Conservation (phyloP, 495 filamentous ascomycete genomes). For the Oidiodendron maius region DNA sequence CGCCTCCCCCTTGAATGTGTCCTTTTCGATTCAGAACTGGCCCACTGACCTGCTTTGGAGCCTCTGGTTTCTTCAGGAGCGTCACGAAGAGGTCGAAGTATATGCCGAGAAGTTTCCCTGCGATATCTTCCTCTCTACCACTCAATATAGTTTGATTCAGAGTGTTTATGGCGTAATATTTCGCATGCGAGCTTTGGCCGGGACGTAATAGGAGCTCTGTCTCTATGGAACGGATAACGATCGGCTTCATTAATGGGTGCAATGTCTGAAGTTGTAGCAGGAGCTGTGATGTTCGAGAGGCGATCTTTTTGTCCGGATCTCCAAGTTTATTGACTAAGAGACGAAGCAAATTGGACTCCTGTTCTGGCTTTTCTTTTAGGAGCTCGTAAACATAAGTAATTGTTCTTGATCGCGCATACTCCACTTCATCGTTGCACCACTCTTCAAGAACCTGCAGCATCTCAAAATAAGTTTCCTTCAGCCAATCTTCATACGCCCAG, state of each 20-base stretch:
- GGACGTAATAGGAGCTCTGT: conserved; percentile 81
- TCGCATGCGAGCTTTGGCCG: conserved; percentile 78
- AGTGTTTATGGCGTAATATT: conserved; percentile 94
- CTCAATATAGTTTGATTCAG: conserved; percentile 93
- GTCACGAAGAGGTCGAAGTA: conserved; percentile 85
- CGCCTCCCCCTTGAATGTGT: conserved; percentile 44
- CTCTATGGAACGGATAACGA: conserved; percentile 78
- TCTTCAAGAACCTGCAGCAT: conserved; percentile 81
- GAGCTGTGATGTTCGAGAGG: conserved; percentile 85
- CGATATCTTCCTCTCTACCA: conserved; percentile 73
- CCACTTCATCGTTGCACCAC: conserved; percentile 91
- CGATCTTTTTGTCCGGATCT: conserved; percentile 88
- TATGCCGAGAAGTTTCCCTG: conserved; percentile 73
- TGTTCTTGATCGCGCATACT: conserved; percentile 79
- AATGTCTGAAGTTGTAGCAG: conserved; percentile 81
- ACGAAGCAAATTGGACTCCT: conserved; percentile 88
- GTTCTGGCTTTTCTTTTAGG: conserved; percentile 91
- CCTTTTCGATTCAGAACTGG: conserved; percentile 33
- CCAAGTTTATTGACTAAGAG: conserved; percentile 94
- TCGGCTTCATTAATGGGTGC: conserved; percentile 88
- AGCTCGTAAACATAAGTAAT: conserved; percentile 85
- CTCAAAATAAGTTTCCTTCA: conserved; percentile 88
- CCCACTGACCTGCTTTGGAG: conserved; percentile 11
- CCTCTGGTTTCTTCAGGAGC: conserved; percentile 55
- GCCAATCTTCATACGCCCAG: conserved; percentile 93